Conservation (phyloP, 2,329 filamentous ascomycete genomes). For the Monascus ruber region DNA sequence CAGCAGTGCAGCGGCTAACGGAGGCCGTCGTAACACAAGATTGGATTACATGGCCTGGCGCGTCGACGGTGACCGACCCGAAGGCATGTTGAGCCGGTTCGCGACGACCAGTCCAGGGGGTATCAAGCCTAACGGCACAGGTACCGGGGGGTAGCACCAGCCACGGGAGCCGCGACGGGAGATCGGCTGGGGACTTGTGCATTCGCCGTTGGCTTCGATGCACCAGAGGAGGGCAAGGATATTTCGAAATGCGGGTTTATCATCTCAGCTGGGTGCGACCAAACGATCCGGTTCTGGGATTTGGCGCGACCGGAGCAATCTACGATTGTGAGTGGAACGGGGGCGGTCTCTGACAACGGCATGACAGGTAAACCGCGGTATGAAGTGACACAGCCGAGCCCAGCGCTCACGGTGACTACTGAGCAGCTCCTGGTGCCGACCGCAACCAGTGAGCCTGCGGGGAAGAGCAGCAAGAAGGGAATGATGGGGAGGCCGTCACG, state of each 20-base stretch:
- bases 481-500: slow-evolving; percentile 45
- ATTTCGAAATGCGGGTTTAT: slow-evolving; percentile 66
- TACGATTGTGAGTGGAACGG: slow-evolving; percentile 66
- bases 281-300: slow-evolving; percentile 91
- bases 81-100: slow-evolving; percentile 78
- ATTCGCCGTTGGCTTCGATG: slow-evolving; percentile 61
- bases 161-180: slow-evolving; percentile 3
- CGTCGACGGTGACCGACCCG: slow-evolving; percentile 78
- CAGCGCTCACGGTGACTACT: slow-evolving; percentile 53
- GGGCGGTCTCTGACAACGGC: slow-evolving; percentile 47
- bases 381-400: slow-evolving; percentile 49
- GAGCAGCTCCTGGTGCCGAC: slow-evolving; percentile 45
- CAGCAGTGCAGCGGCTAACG: slow-evolving; percentile 15
- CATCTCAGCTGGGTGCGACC: slow-evolving; percentile 77
- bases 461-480: slow-evolving; percentile 22
- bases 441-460: slow-evolving; percentile 16
- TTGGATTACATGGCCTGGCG: slow-evolving; percentile 68
- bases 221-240: slow-evolving; percentile 50
- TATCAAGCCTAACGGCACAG: slow-evolving; percentile 49
- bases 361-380: slow-evolving; percentile 54
- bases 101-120: slow-evolving; percentile 45
- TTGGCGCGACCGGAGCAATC: slow-evolving; percentile 66
- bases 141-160: slow-evolving; percentile 7
- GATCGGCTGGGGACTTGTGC: slow-evolving; percentile 53
- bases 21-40: slow-evolving; percentile 40